Conservation (phyloP, 345 rosid genomes). For the Pistacia integerrima region DNA sequence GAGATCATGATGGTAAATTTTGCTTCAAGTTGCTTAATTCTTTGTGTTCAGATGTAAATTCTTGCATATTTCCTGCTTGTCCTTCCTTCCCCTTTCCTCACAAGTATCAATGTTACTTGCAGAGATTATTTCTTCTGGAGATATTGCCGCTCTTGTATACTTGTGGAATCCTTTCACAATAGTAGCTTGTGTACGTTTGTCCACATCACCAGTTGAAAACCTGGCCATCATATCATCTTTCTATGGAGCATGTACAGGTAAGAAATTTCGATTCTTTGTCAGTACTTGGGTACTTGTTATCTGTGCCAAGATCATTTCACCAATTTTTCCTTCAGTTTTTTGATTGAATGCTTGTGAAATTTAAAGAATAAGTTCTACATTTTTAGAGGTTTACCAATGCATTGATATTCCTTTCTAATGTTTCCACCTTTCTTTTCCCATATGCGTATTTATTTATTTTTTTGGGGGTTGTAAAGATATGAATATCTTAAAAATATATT, state of each 20-base stretch:
- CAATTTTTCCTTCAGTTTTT: not conserved
- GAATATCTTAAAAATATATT: not conserved
- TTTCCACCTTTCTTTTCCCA: constrained; percentile 8
- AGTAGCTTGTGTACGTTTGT: constrained; percentile 77
- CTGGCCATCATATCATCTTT: constrained; percentile 62
- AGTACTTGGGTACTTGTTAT: not conserved
- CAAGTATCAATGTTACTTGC: constrained; percentile 23
- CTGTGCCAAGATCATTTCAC: constrained; percentile 1
- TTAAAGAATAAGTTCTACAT: not conserved
- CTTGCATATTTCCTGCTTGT: not conserved
- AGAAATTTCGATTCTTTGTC: constrained; percentile 31
- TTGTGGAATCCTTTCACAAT: constrained; percentile 94
- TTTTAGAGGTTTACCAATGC: not conserved
- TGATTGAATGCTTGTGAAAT: not conserved
- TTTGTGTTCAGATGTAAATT: constrained; percentile 15
- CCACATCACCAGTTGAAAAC: constrained; percentile 87
- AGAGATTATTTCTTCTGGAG: constrained; percentile 67
- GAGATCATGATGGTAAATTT: not conserved
- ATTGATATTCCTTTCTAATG: not conserved
- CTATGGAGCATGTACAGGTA: constrained; percentile 80
- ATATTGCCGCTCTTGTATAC: constrained; percentile 84
- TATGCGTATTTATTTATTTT: too few species aligned
- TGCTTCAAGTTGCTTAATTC: constrained; percentile 3
- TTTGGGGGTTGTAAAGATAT: not conserved
- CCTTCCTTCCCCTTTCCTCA: not conserved